Evolutionary conservation across 108 stramenopile species (phyloP).

Genomic region (Discostella stelligeroides): DNA sequence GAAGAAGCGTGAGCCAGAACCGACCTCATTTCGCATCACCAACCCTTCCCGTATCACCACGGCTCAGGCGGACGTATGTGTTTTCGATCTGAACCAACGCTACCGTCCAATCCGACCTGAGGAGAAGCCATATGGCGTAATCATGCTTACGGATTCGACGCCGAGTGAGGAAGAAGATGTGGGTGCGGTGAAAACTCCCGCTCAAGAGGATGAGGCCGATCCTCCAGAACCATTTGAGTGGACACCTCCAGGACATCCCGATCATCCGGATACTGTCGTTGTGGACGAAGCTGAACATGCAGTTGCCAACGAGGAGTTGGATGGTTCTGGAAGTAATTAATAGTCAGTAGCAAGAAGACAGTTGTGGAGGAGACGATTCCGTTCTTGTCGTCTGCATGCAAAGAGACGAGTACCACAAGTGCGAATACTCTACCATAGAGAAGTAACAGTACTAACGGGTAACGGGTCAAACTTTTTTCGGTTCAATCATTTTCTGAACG

Average conservation of each 20-base stretch:
- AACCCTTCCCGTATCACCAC: constrained; percentile 87
- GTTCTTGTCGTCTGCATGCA: too few relatives aligned
- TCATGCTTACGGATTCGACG: constrained; percentile 85
- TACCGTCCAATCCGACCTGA: constrained; percentile 84
- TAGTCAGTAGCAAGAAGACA: too few relatives aligned
- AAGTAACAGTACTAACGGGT: too few relatives aligned
- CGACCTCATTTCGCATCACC: constrained; percentile 68
- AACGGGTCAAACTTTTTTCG: too few relatives aligned
- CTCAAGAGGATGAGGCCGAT: constrained; percentile 83
- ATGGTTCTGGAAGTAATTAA: too few relatives aligned
- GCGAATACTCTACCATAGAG: too few relatives aligned
- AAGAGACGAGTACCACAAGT: too few relatives aligned
- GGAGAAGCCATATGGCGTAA: constrained; percentile 80
- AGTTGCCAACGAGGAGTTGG: constrained; percentile 11
- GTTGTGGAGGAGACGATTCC: too few relatives aligned
- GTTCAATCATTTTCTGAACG: too few relatives aligned
- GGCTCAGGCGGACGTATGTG: constrained; percentile 74
- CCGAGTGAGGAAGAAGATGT: constrained; percentile 88
- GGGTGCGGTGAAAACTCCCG: constrained; percentile 80
- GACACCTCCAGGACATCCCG: constrained; percentile 65
- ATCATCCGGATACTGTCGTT: constrained; percentile 25
- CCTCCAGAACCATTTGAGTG: constrained; percentile 90
- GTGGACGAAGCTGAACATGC: constrained; percentile 4
- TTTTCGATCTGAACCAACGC: constrained; percentile 78
- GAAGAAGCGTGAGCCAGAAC: constrained; percentile 89